Base-by-base conservation (phyloP, 2,329 filamentous ascomycete genomes). In the Colletotrichum sp. region DNA sequence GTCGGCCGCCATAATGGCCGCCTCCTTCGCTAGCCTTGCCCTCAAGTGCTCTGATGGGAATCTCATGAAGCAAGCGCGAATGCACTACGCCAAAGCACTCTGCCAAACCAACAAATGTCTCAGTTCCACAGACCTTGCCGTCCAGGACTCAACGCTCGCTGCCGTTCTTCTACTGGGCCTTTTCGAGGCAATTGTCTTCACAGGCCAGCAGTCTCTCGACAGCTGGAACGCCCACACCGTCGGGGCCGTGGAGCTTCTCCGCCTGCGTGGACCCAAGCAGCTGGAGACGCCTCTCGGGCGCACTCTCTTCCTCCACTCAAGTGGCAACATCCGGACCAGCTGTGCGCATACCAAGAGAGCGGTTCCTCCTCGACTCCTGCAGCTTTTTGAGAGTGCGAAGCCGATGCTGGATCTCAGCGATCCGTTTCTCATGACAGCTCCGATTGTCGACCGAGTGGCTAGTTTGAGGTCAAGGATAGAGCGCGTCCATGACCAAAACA, bases 111-210 rank as follows among this genome's bases (percentile, higher is more conserved):
- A 76, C 15, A 65, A 75, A 21, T 71, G 71, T 10, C 76, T 82
- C 2, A 68, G 77, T 13, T 78, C 72, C 5, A 72, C 78, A 4
- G 62, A 70, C 32, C 75, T 70, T 7, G 80, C 80, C 3, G 30
- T 81, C 5, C 74, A 80, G 16, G 80, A 82, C 55, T 69, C 76
- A 8, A 82, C 80, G 1, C 78, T 82, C 4, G 80, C 78, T 10
- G 78, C 80, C 6, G 80, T 82, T n/a, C 72, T 82, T 10, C 72
- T 82, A 3, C 71, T 82, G n/a, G 81, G 79, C 12, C 72, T 81
- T 12, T 82, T 82, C 49, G 81, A 82, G 39, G 80, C 80, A n/a
- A 78, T 80, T 30, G 77, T 81, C 6, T 82, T 82, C 32, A 72
- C 68, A 16, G 80, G 77, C 3, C 72, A 74, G n/a, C 74, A 77